Percentiles rank a stretch among this genome's conserved stretches.
Conservation (phyloP, 2,329 filamentous ascomycete species). For the Colletotrichum camelliae region DNA sequence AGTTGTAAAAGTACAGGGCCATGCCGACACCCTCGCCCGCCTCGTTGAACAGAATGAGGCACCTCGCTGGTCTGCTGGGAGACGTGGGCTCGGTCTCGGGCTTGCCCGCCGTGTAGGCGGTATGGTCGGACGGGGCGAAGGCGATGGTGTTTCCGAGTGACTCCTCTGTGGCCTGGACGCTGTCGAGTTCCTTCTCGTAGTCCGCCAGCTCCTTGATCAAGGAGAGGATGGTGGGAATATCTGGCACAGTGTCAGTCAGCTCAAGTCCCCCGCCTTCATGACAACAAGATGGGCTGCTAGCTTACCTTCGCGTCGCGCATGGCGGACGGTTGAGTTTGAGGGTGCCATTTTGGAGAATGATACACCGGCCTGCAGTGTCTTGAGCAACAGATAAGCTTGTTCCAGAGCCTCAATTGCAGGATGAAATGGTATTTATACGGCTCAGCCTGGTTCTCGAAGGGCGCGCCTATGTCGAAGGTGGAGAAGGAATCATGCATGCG, state of each 20-base stretch:
- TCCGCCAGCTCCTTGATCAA: slow-evolving; percentile 86
- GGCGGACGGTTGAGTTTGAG: slow-evolving; percentile 48
- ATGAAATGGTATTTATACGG: neutral
- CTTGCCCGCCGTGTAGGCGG: slow-evolving; percentile 29
- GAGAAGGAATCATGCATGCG: neutral
- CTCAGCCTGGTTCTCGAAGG: neutral
- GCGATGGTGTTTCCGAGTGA: slow-evolving; percentile 78
- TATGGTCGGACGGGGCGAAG: slow-evolving; percentile 65
- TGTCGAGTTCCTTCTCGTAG: slow-evolving; percentile 80
- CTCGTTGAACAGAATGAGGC: slow-evolving; percentile 68
- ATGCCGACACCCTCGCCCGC: slow-evolving; percentile 67
- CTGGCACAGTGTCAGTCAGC: slow-evolving; percentile 48
- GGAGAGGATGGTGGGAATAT: slow-evolving; percentile 79
- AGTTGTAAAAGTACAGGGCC: slow-evolving; percentile 95
- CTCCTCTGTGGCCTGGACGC: slow-evolving; percentile 80
- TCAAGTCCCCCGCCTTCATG: neutral
- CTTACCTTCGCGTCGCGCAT: slow-evolving; percentile 65
- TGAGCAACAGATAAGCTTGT: neutral
- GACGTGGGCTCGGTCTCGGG: slow-evolving; percentile 60
- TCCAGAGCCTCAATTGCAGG: neutral
- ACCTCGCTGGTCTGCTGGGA: slow-evolving; percentile 71
- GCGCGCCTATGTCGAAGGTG: slow-evolving; percentile 11
- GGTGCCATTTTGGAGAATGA: slow-evolving; percentile 32
- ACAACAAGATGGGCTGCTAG: neutral
- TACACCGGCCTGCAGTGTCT: neutral